Evolutionary conservation across 176 grass and related monocot species (phyloP).

Genomic region (Bolboschoenus planiculmis): DNA sequence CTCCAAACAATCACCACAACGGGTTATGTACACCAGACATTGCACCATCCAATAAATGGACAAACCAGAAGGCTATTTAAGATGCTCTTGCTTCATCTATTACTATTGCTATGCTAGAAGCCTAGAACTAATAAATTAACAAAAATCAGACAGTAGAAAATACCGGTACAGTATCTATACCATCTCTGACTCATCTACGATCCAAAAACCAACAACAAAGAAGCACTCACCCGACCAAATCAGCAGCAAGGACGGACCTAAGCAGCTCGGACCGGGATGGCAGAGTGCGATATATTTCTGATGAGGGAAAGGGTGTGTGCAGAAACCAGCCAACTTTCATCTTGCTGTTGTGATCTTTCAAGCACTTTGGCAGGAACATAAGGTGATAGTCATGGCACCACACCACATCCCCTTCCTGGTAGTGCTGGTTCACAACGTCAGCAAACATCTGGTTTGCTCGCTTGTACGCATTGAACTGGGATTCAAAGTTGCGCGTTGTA

Average conservation of each 20-base stretch:
- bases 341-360: slow-evolving; percentile 86
- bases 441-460: slow-evolving; percentile 99
- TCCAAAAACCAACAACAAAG: slow-evolving; percentile 11
- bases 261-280: slow-evolving; percentile 86
- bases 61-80: background rate
- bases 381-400: slow-evolving; percentile 99
- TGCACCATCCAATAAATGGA: background rate
- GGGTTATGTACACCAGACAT: background rate
- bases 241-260: slow-evolving; percentile 87
- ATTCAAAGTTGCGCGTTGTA: slow-evolving; percentile 90
- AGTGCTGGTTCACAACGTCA: slow-evolving; percentile 93
- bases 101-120: background rate
- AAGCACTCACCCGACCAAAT: slow-evolving; percentile 87
- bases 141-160: background rate
- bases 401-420: slow-evolving; percentile 96
- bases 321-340: slow-evolving; percentile 99
- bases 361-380: slow-evolving; percentile 95
- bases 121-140: slow-evolving; percentile 5
- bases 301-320: slow-evolving; percentile 96
- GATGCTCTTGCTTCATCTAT: background rate
- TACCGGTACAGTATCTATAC: background rate
- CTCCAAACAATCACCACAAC: background rate
- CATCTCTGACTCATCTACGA: background rate
- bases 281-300: slow-evolving; percentile 88
- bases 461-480: slow-evolving; percentile 93